Percentiles rank a stretch among this genome's conserved stretches.
phyloP scores from a whole-genome alignment of 305 asterid species.

The Solanum hybrid region DNA sequence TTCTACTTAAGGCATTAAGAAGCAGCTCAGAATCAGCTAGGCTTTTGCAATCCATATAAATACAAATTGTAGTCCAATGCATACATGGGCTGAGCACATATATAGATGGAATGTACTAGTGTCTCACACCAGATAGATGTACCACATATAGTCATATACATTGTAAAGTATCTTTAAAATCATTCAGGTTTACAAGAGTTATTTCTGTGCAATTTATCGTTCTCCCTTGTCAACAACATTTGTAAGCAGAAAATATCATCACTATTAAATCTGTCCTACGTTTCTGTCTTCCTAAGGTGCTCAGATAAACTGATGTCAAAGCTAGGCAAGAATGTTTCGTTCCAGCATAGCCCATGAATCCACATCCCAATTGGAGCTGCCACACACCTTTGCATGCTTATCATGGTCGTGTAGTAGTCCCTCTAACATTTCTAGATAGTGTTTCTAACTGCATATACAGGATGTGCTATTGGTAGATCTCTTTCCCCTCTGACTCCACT shows the following conservation, averaged over 20 bases:
- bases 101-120: background rate
- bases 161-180: background rate
- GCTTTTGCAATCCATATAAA: background rate
- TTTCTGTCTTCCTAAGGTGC: background rate
- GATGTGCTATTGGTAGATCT: background rate
- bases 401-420: background rate
- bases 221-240: background rate
- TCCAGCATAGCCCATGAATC: background rate
- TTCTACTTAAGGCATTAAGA: background rate
- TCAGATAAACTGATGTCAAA: background rate
- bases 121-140: background rate
- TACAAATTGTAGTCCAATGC: background rate
- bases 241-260: background rate
- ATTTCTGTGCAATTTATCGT: background rate
- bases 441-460: background rate
- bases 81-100: background rate
- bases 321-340: background rate
- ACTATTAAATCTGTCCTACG: background rate
- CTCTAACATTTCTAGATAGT: background rate
- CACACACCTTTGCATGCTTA: background rate
- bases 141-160: background rate
- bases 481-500: background rate
- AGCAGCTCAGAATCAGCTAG: background rate
- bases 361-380: background rate
- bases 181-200: background rate